A percentile compares a stretch with the other conserved stretches of the same genome.
These are phyloP conservation scores for Rubia yunnanensis DNA, from an alignment of 257 asterid genomes.

Conservation along the genomic window DNA sequence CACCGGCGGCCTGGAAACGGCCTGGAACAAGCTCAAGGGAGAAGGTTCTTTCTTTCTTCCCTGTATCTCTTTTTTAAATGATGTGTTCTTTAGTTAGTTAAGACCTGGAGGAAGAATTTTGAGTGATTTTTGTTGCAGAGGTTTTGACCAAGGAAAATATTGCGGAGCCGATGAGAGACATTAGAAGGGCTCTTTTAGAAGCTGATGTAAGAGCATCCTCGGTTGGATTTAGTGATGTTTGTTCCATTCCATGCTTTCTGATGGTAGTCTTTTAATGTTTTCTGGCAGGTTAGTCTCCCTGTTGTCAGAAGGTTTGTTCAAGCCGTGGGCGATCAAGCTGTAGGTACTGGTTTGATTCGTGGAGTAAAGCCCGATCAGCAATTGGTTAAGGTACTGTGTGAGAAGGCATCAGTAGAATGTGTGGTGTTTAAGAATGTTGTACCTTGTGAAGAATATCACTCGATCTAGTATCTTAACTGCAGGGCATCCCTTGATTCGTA, in stretches of 20 bases:
- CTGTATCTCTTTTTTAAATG: neutral
- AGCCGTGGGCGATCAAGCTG: slow-evolving; percentile 81
- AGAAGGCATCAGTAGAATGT: neutral
- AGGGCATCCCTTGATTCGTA: neutral
- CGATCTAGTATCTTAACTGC: neutral
- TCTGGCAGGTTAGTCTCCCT: slow-evolving; percentile 91
- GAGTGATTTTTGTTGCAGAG: slow-evolving; percentile 37
- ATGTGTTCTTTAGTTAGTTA: neutral
- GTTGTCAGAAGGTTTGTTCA: slow-evolving; percentile 96
- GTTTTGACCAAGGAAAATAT: slow-evolving; percentile 92
- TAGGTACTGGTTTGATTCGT: slow-evolving; percentile 82
- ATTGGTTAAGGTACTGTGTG: slow-evolving; percentile 68
- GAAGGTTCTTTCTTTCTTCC: slow-evolving; percentile 44
- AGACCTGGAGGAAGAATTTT: neutral
- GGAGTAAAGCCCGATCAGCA: slow-evolving; percentile 97
- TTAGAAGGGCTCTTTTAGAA: slow-evolving; percentile 90
- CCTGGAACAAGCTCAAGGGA: slow-evolving; percentile 97
- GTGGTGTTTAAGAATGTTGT: neutral
- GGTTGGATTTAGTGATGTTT: neutral
- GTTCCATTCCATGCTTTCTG: neutral
- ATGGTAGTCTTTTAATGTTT: slow-evolving; percentile 4
- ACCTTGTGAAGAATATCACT: neutral
- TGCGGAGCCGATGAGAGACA: slow-evolving; percentile 93
- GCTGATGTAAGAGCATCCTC: slow-evolving; percentile 62
- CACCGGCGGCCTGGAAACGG: slow-evolving; percentile 78